These are phyloP conservation scores for maize (Zea mays) DNA, from an alignment of 176 grass and related monocot species.

Conservation along the genomic window Zm-B73-REFERENCE-NAM-5.0 NC_050101.1:175619501-175620000, in stretches of 20 bases:
- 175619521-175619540: not conserved
- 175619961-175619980: constrained; percentile 26
- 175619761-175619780: not conserved
- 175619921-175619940: constrained; percentile 48
- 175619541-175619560: not conserved
- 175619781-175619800: constrained; percentile 48
- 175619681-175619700: constrained; percentile 20
- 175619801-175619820: constrained; percentile 16
- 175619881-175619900: constrained; percentile 42
- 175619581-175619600: constrained; percentile 84
- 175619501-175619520: not conserved
- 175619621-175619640: constrained; percentile 90
- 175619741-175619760: not conserved
- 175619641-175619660: constrained; percentile 80
- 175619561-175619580: constrained; percentile 85
- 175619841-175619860: constrained; percentile 4
- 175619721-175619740: not conserved
- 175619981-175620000: constrained; percentile 11
- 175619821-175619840: not conserved
- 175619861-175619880: constrained; percentile 43
- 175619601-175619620: constrained; percentile 75
- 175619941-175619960: constrained; percentile 40
- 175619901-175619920: constrained; percentile 31
- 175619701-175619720: not conserved
- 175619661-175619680: constrained; percentile 67